Evolutionary conservation across 139 green algal genomes (phyloP), one percentile per base, ranked within the genome.

Genomic region (Picochlorum sp.): DNA sequence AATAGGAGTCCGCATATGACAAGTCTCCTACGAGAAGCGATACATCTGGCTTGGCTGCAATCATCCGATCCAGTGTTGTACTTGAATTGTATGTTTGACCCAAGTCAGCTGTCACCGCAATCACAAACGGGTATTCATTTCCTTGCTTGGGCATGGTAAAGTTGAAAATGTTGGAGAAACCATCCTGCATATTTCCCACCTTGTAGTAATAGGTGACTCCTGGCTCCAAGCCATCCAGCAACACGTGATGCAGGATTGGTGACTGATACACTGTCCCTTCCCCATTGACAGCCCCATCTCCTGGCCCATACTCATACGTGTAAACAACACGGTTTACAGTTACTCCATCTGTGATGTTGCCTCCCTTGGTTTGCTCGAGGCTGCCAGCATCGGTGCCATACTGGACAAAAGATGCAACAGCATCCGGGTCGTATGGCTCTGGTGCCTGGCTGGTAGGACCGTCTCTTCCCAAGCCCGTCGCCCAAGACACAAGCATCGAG

Each of bases 171-270:
- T 58, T 6, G 6, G 51, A 58, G 10, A 58, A 58, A 4, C 51
- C 51, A 34, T 28, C 11, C 51, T 58, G 11, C 23, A 32, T 10
- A 28, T 6, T 32, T 20, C 51, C 51, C 4, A 58, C 51, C 13
- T 5, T 16, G 51, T 58, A 58, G 2, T 58, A 58, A 32, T 58
- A 58, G 6, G 20, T 58, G 15, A 30, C 6, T 4, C 51, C 51
- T 32, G 51, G 51, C 11, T 16, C 23, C 20, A 58, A 28, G 11
- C 32, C 11, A 8, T 58, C 21, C 20, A 58, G 51, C n/a, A 58
- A 30, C 11, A 58, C 51, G 54, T 64, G 58, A 28, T 51, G 58
- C 4, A 64, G 20, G 9, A 64, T 56, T 44, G 44, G 44, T 9
- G 44, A 50, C 11, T 52, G 11, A 18, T 28, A 28, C 11, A 54